Evolutionary conservation across 129 eudicot genomes (phyloP), one percentile per base, ranked within the genome.

Genomic region (Chrysanthemum makinoi): DNA sequence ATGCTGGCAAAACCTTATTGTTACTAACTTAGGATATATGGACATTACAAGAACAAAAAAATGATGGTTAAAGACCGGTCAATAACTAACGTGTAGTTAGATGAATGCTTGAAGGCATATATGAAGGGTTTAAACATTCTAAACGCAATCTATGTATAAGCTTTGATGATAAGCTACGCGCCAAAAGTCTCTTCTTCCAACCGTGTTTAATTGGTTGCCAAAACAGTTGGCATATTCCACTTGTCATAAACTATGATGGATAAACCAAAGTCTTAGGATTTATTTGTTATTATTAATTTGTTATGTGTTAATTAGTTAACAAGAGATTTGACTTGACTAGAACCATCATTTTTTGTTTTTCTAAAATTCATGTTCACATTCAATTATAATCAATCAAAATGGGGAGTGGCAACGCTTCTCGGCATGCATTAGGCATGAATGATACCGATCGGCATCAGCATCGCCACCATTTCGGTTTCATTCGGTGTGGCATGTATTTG

Each of bases 151-250:
- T 75, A 53, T 39, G 66, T 54, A 43, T 55, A 75, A n/a, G 24
- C 79, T n/a, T 75, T 65, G 26, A 22, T 66, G 58, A 65, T 65
- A 75, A 65, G 73, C 72, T 65, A 75, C 79, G 63, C 72, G 79
- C 26, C 26, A 55, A 54, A 74, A 63, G 64, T 65, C 64, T 65
- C 63, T 63, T 53, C 20, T 20, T 22, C 44, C 30, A 61, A 60
- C 11, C 35, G 17, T 60, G 20, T 24, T 48, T 60, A 20, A 59
- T 72, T 73, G 70, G 70, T 62, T 50, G 62, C n/a, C 22, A 60
- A 72, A 72, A 43, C 67, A 58, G 46, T 59, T 72, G 44, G 48
- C 56, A 46, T 12, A 43, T 15, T 59, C 66, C 66, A 71, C 16
- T 71, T 71, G 67, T 60, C 58, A 24, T 72, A 59, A 72, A 43